Base-by-base conservation (phyloP, 768 basidiomycete genomes). In the Rubroboletus pulcherrimus region DNA sequence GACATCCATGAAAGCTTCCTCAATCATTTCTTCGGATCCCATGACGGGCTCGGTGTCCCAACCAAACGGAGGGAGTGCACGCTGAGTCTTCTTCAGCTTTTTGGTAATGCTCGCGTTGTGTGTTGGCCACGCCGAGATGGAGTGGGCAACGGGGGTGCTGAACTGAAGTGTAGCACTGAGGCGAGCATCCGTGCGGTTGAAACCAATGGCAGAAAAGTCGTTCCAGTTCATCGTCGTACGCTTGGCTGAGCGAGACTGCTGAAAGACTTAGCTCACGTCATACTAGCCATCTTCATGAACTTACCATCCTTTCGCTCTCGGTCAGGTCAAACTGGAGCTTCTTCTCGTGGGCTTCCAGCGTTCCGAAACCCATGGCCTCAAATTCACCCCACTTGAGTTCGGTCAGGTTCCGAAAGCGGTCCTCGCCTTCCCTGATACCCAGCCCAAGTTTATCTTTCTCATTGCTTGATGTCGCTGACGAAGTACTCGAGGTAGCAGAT, bases 331-430 rank as follows among this genome's bases (percentile, higher is more conserved):
- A 98, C 66, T 93, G 84, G 33, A 98, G 78, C 71, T 90, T 90
- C 72, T 85, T 89, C 60, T 83, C 78, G 44, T 76, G 73, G 1
- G 56, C 66, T 29, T 74, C 80, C 31, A 78, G 66, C 15, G 75
- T 75, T 7, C 82, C 81, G 58, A 98, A 97, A 0, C 94, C 94
- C 72, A 84, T 78, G 38, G 79, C 74, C 76, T 95, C 92, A 65
- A 97, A 98, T 67, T 90, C 86, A 7, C 92, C 92, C 94, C 94
- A 97, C 65, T 86, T 89, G 58, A 94, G 74, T 55, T 96, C 91
- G 0, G 92, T 89, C 60, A 95, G 67, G 56, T 83, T 91, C 52
- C 85, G 79, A 73, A 91, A 96, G 11, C 85, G 78, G 53, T 87
- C 88, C 57, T 87, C 87, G 12, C 79, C 78, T 39, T 77, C 73